Evolutionary conservation across 768 basidiomycete genomes (phyloP), one percentile per base, ranked within the genome.

Genomic region (Podaxis rugospora): DNA sequence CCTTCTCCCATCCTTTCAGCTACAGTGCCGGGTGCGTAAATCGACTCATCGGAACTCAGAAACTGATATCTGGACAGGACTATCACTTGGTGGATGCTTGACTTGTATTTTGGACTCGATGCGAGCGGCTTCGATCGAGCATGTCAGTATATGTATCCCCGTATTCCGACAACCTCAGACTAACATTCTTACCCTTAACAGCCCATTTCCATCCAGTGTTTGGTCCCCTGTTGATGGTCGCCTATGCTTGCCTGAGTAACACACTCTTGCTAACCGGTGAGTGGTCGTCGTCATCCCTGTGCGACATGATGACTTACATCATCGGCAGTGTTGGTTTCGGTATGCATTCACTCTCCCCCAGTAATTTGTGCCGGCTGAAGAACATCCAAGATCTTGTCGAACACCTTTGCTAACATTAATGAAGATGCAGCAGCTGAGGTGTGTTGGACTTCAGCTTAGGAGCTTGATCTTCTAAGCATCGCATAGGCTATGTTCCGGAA

Each of bases 21-120:
- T 77, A 74, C 47, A 63, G 70, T 14, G 63, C 66, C 49, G 74
- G 74, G 74, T 74, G 52, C 55, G 67, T 64, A 9, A 11, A 44
- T 39, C 2, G 13, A 37, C 28, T 47, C 16, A 32, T n/a, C 32
- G 11, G 18, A 35, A 10, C n/a, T 51, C 47, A 21, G 5, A 46
- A 62, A 42, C 39, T 54, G 50, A 27, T 44, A 28, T 11, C 55
- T 51, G 59, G 42, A 49, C 39, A 73, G 72, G 5, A 65, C 66
- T n/a, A 92, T 95, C 57, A 86, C 89, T 0, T 97, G 93, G 94
- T 96, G 93, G 93, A 92, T 97, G 87, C 80, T 95, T 23, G 92
- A 95, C 68, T 72, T 95, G 9, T 93, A 85, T 84, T 98, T 98
- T 68, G 96, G 96, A n/a, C 81, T 98, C 5, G 96, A 98, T 72